Conservation (phyloP, 148 eudicot genomes). For the Amaranthus hypochondriacus region DNA sequence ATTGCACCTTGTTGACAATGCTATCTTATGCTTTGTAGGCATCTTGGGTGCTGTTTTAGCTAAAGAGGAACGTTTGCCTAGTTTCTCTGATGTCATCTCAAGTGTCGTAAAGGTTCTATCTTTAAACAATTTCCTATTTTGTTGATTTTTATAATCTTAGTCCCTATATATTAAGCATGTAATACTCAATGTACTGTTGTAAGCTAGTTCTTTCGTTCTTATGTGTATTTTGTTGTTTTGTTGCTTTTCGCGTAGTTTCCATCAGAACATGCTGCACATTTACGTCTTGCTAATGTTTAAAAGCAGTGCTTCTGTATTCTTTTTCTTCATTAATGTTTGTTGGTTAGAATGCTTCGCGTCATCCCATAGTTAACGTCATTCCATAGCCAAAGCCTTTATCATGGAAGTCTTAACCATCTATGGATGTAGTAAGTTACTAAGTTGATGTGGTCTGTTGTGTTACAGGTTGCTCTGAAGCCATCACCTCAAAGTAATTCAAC, state of each 20-base stretch:
- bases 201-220: background rate
- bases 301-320: background rate
- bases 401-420: background rate
- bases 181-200: background rate
- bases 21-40: conserved; percentile 40
- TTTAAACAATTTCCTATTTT: background rate
- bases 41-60: conserved; percentile 72
- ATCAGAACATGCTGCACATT: too few relatives aligned
- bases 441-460: conserved; percentile 4
- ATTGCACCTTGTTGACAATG: background rate
- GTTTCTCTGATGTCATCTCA: conserved; percentile 61
- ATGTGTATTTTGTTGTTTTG: background rate
- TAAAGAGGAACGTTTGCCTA: conserved; percentile 67
- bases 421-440: background rate
- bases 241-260: too few relatives aligned
- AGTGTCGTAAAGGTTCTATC: conserved; percentile 68
- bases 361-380: background rate
- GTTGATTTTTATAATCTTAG: background rate
- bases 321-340: background rate
- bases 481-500: conserved; percentile 44
- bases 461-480: conserved; percentile 60
- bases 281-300: background rate
- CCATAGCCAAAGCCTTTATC: background rate
- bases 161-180: too few relatives aligned
- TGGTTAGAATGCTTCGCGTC: background rate